phyloP scores from a whole-genome alignment of 2,329 filamentous ascomycete species.

The Fusarium concolor region DNA sequence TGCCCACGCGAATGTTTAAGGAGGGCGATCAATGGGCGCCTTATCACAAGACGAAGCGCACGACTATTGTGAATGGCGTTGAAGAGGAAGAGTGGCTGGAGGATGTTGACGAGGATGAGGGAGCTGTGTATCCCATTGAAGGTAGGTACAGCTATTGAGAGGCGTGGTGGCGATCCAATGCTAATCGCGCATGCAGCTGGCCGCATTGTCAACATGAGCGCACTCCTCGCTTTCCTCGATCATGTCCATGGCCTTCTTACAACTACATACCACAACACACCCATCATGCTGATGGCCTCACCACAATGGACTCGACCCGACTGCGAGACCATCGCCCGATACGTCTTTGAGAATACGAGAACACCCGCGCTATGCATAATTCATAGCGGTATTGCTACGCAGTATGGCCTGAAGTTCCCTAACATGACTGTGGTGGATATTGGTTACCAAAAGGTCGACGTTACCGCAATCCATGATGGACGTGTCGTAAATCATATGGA shows the following conservation, averaged over 20 bases:
- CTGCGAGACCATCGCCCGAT: constrained; percentile 88
- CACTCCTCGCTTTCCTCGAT: constrained; percentile 92
- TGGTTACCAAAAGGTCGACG: constrained; percentile 90
- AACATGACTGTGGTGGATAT: constrained; percentile 91
- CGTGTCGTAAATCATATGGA: constrained; percentile 75
- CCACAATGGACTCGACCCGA: constrained; percentile 92
- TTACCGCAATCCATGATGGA: constrained; percentile 90
- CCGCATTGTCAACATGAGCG: constrained; percentile 88
- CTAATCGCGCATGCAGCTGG: constrained; percentile 65
- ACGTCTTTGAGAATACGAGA: constrained; percentile 97
- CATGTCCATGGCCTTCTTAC: constrained; percentile 92
- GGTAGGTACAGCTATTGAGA: constrained; percentile 53
- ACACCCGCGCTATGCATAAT: constrained; percentile 92
- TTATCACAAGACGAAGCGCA: constrained; percentile 78
- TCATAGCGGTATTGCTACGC: constrained; percentile 86
- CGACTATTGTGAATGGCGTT: constrained; percentile 61
- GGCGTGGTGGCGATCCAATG: not conserved
- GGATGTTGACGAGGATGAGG: constrained; percentile 87
- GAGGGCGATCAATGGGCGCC: constrained; percentile 83
- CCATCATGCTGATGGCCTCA: constrained; percentile 89
- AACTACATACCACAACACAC: constrained; percentile 94
- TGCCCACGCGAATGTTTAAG: constrained; percentile 94
- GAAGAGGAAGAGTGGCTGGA: constrained; percentile 83
- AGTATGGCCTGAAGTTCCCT: constrained; percentile 81
- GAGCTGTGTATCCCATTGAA: constrained; percentile 87